Base-by-base conservation (phyloP, 306 rosid species). In the Medicago arabica region DNA sequence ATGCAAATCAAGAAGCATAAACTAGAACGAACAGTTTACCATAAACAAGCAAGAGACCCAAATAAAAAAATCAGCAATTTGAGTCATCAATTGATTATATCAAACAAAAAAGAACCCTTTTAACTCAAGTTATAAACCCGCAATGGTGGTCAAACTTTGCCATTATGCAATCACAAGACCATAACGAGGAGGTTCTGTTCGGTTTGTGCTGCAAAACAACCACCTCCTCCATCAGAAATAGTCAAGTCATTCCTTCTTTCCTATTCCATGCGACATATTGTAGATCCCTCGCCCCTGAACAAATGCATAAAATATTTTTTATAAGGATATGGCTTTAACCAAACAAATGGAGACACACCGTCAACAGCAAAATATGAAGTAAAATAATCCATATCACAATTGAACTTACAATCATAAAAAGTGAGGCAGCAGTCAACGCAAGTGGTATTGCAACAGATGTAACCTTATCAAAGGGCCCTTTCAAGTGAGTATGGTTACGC, bases 401-500 rank as follows among this genome's bases (percentile, higher is more conserved):
- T 53, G 70, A 72, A 89, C 97, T 85, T 78, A 96, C 99, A 68
- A 96, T 90, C 74, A 96, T 67, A 73, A 21, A 89, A 59, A 96
- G 25, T 8, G 90, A 80, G 9, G 96, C 16, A 39, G 86, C 96
- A 18, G 99, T 93, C 86, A 96, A 62, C 71, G 96, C 92, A 69
- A 82, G 41, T 13, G 99, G 99, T 72, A 96, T 92, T 67, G 92
- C 99, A 38, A 96, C 98, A 36, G 99, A 96, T 19, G 98, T 92
- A 72, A 96, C 50, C 92, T 84, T 96, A 75, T 96, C 99, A 62
- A 8, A 7, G 3, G 87, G 97, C 53, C 98, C 97, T 81, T 96
- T 96, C 75, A 96, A 87, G 80, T 92, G 76, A 13, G 99, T 96
- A 85, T 89, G 76, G 25, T 69, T 96, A 40, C 65, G 93, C 70